phyloP scores from a whole-genome alignment of 1,139 yeast genomes.

The Arxiozyma slooffiae region DNA sequence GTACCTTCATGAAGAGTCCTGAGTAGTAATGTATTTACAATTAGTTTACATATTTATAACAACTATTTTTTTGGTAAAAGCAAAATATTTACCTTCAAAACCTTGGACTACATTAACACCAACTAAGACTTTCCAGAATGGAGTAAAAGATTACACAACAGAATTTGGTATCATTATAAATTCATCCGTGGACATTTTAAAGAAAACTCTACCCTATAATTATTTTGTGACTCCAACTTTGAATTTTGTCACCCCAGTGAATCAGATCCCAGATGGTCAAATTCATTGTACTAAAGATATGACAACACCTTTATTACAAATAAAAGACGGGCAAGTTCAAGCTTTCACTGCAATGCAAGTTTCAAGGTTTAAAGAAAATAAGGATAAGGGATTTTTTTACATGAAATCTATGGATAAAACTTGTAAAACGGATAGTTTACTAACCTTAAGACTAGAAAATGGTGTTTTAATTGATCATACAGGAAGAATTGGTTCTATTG shows the following conservation, averaged over 20 bases:
- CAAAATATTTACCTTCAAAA: conserved; percentile 46
- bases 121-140: conserved; percentile 45
- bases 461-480: conserved; percentile 48
- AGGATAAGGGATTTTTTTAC: no score
- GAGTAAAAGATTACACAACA: conserved; percentile 35
- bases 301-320: conserved; percentile 43
- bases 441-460: conserved; percentile 44
- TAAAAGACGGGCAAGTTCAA: conserved; percentile 52
- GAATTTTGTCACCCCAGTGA: conserved; percentile 45
- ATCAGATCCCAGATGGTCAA: conserved; percentile 40
- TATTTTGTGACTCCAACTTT: conserved; percentile 35
- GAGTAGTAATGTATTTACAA: neutral
- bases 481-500: conserved; percentile 74
- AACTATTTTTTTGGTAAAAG: conserved; percentile 4
- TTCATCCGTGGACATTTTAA: conserved; percentile 25
- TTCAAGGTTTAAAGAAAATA: no score
- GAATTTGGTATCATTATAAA: conserved; percentile 22
- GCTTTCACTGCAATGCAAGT: conserved; percentile 31
- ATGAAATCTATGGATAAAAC: no score
- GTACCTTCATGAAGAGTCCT: no score
- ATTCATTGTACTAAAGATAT: conserved; percentile 37
- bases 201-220: conserved; percentile 41
- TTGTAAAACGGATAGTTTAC: conserved; percentile 43
- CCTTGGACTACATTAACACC: conserved; percentile 72
- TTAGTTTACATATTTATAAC: neutral